Conservation (phyloP, 768 basidiomycete species). For the Agaricus bisporus region DNA sequence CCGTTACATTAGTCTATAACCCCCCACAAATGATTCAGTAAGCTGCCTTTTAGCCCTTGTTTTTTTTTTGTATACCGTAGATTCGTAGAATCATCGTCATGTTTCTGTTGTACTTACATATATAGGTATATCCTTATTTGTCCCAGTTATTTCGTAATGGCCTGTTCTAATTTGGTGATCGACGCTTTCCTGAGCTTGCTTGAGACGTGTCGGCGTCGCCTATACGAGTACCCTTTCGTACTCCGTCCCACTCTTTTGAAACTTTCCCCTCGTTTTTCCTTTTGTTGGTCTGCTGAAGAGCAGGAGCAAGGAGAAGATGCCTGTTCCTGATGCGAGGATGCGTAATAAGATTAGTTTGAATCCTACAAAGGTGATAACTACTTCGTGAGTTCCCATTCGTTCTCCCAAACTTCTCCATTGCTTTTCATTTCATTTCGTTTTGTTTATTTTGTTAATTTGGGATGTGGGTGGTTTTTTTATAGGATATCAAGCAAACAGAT, state of each 20-base stretch:
- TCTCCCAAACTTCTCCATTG: too few relatives aligned
- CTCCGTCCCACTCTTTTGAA: background rate
- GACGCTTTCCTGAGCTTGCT: background rate
- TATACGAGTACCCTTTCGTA: background rate
- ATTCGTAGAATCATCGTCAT: background rate
- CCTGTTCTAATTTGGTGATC: constrained; percentile 6
- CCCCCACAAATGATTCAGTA: background rate
- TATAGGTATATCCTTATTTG: constrained; percentile 22
- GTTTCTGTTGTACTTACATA: constrained; percentile 3
- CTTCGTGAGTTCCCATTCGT: constrained; percentile 35
- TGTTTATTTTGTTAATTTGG: background rate
- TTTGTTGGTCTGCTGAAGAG: constrained; percentile 6
- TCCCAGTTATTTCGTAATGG: constrained; percentile 17
- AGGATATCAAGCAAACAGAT: constrained; percentile 51
- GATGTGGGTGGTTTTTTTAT: background rate
- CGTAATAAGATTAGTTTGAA: constrained; percentile 59
- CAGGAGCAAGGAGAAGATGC: constrained; percentile 32
- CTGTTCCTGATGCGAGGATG: constrained; percentile 61
- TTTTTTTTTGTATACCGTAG: background rate
- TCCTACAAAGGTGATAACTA: constrained; percentile 46
- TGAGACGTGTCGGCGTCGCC: constrained; percentile 9
- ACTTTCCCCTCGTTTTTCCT: constrained; percentile 9
- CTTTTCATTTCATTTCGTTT: background rate
- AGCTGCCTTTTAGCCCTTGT: background rate
- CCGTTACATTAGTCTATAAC: background rate